Percentiles rank a stretch among this genome's conserved stretches.
Conservation (phyloP, 2,329 filamentous ascomycete genomes). For the Gnomoniopsis smithogilvyi region DNA sequence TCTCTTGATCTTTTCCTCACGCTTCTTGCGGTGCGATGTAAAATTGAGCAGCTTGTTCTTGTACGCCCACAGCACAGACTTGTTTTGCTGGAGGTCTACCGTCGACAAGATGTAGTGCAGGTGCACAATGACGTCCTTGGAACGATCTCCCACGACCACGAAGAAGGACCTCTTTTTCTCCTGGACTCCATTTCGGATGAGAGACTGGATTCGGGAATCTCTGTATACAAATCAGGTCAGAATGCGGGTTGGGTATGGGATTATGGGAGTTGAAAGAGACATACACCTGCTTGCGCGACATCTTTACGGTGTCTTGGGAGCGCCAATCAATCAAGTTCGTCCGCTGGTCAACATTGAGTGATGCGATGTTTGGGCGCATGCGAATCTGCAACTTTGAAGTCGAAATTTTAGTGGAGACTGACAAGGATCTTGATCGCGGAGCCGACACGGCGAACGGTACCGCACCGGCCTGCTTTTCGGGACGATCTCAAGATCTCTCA, state of each 20-base stretch:
- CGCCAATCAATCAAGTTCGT: slow-evolving; percentile 1
- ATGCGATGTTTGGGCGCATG: not conserved
- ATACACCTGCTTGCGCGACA: slow-evolving; percentile 59
- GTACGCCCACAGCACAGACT: slow-evolving; percentile 97
- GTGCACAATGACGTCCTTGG: slow-evolving; percentile 96
- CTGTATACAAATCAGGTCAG: slow-evolving; percentile 38
- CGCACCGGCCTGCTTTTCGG: too few relatives aligned
- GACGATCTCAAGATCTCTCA: too few relatives aligned
- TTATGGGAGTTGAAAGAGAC: slow-evolving; percentile 21
- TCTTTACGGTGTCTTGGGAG: slow-evolving; percentile 31
- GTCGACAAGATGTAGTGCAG: slow-evolving; percentile 88
- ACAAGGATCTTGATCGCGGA: not conserved
- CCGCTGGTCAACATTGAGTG: not conserved
- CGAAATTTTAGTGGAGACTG: slow-evolving; percentile 18
- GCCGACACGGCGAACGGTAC: not conserved
- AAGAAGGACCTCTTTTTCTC: slow-evolving; percentile 99
- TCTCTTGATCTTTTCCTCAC: slow-evolving; percentile 96
- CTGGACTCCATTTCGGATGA: slow-evolving; percentile 87
- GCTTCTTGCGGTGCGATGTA: slow-evolving; percentile 94
- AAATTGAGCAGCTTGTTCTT: slow-evolving; percentile 97
- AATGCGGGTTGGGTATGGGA: not conserved
- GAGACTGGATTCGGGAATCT: slow-evolving; percentile 84
- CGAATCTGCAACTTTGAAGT: not conserved
- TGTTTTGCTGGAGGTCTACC: slow-evolving; percentile 89
- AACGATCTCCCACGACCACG: slow-evolving; percentile 88